Evolutionary conservation across 805 yeast species (phyloP).

Genomic region (Candida vaughaniae): DNA sequence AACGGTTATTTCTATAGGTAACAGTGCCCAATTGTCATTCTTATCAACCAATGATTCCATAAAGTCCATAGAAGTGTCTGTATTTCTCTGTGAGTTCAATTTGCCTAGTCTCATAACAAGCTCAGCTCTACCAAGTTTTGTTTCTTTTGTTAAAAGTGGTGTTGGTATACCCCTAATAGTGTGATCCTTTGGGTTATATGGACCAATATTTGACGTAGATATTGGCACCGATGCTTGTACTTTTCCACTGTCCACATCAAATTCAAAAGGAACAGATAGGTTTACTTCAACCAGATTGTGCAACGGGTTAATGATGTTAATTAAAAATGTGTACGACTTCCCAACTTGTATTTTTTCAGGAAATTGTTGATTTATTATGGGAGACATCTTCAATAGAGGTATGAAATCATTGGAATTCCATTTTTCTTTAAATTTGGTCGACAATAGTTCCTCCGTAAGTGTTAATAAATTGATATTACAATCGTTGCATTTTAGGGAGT

Average conservation of each 20-base stretch:
- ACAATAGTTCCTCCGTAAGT: slow-evolving; percentile 26
- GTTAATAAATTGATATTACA: slow-evolving; percentile 27
- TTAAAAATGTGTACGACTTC: slow-evolving; percentile 16
- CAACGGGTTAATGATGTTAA: slow-evolving; percentile 35
- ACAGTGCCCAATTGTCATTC: slow-evolving; percentile 34
- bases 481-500: slow-evolving; percentile 23
- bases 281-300: slow-evolving; percentile 18
- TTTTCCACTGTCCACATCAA: slow-evolving; percentile 8
- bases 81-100: slow-evolving; percentile 6
- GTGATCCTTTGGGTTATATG: slow-evolving; percentile 18
- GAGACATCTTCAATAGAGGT: slow-evolving; percentile 27
- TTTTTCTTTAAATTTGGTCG: slow-evolving; percentile 28
- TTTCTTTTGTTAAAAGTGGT: slow-evolving; percentile 25
- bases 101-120: slow-evolving; percentile 21
- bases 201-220: slow-evolving; percentile 20
- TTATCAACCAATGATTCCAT: slow-evolving; percentile 20
- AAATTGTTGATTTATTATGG: slow-evolving; percentile 7
- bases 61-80: slow-evolving; percentile 13
- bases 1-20: slow-evolving; percentile 26
- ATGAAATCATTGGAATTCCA: slow-evolving; percentile 35
- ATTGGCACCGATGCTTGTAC: slow-evolving; percentile 25
- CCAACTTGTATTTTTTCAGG: not conserved
- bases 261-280: slow-evolving; percentile 22
- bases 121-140: slow-evolving; percentile 32
- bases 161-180: slow-evolving; percentile 36